phyloP scores from a whole-genome alignment of 1,284 basidiomycete genomes.

The Sanghuangporus sanghuang region DNA sequence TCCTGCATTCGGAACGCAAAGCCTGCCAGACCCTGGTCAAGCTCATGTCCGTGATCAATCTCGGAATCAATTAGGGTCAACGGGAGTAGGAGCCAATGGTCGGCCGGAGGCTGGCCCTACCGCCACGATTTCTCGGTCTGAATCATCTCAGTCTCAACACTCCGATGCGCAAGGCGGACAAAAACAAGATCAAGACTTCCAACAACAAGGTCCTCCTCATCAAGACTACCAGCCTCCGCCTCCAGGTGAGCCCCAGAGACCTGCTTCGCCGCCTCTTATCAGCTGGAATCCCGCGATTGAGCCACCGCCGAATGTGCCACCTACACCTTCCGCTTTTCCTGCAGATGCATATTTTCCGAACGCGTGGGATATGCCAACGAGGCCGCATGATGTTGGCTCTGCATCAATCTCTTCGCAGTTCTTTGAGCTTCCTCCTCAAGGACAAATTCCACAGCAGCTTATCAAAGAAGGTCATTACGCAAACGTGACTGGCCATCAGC shows the following conservation, averaged over 20 bases:
- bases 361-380: slow-evolving; percentile 58
- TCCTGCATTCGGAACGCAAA: not conserved
- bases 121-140: not conserved
- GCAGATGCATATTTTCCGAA: slow-evolving; percentile 68
- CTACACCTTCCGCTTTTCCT: slow-evolving; percentile 51
- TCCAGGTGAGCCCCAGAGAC: slow-evolving; percentile 21
- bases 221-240: slow-evolving; percentile 22
- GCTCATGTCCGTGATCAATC: not conserved
- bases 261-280: slow-evolving; percentile 51
- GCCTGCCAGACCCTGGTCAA: not conserved
- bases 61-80: not conserved
- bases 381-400: slow-evolving; percentile 25
- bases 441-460: slow-evolving; percentile 56
- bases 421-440: slow-evolving; percentile 53
- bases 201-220: slow-evolving; percentile 1
- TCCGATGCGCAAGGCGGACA: not conserved
- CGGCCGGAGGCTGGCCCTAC: not conserved
- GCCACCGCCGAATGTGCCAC: slow-evolving; percentile 61
- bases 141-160: not conserved
- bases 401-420: slow-evolving; percentile 39
- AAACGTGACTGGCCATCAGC: slow-evolving; percentile 46
- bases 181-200: slow-evolving; percentile 1
- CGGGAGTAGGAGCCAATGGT: not conserved
- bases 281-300: slow-evolving; percentile 67
- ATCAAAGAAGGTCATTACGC: slow-evolving; percentile 59